A percentile compares a stretch with the other conserved stretches of the same genome.
Conservation (phyloP, 257 asterid species). For the Primulina huaijiensis region DNA sequence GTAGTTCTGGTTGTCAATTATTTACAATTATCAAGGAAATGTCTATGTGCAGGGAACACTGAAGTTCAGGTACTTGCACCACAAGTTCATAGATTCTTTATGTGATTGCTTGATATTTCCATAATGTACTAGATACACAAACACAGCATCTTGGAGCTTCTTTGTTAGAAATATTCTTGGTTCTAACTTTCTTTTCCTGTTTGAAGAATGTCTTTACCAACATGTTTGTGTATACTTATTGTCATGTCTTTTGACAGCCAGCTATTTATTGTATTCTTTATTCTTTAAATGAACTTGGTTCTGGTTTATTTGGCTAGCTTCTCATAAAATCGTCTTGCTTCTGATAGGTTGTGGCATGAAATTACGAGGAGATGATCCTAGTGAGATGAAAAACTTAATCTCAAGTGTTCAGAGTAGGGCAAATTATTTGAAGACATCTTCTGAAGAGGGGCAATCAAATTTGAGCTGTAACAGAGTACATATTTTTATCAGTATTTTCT, state of each 20-base stretch:
- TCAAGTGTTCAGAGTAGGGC: slow-evolving; percentile 70
- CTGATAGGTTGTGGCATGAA: slow-evolving; percentile 93
- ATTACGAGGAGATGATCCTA: slow-evolving; percentile 90
- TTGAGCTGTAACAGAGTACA: slow-evolving; percentile 56
- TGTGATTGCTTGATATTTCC: background rate
- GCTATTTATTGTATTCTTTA: background rate
- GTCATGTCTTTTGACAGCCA: background rate
- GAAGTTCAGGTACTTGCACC: background rate
- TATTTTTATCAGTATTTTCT: slow-evolving; percentile 11
- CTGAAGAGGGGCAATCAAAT: slow-evolving; percentile 53
- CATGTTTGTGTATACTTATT: background rate
- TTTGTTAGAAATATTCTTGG: background rate
- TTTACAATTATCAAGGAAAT: background rate
- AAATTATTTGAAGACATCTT: slow-evolving; percentile 67
- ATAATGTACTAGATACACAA: background rate
- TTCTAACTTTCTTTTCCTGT: background rate
- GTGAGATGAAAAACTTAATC: slow-evolving; percentile 84
- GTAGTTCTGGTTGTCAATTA: background rate
- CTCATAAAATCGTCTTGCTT: slow-evolving; percentile 21
- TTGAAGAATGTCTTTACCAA: background rate
- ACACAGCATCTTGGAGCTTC: background rate
- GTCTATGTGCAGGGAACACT: background rate
- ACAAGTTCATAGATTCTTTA: background rate
- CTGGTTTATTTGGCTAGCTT: background rate
- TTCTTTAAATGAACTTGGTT: slow-evolving; percentile 9